Conservation (phyloP, 805 yeast genomes). For the Lachancea thermotolerans region DNA sequence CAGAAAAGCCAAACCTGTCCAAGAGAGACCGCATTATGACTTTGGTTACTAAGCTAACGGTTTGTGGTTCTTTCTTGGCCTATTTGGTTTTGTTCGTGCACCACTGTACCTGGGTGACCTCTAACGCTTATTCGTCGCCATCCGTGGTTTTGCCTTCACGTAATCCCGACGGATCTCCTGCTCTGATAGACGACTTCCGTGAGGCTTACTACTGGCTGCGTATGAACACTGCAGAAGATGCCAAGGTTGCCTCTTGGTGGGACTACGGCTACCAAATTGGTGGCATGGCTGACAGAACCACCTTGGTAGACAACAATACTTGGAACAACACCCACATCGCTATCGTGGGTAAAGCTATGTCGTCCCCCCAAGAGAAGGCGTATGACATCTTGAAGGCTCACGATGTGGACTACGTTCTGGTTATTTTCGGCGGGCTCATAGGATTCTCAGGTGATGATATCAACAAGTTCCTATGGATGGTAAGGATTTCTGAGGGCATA, state of each 20-base stretch:
- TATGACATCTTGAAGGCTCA: conserved; percentile 83
- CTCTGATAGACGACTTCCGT: conserved; percentile 90
- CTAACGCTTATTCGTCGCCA: conserved; percentile 93
- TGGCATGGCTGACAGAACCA: conserved; percentile 99
- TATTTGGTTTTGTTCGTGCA: conserved; percentile 77
- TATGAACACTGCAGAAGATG: conserved; percentile 95
- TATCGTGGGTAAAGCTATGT: conserved; percentile 97
- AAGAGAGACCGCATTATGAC: conserved; percentile 23
- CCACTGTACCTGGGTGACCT: conserved; percentile 97
- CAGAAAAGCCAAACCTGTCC: background rate
- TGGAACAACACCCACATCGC: conserved; percentile 99
- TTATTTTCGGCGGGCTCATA: conserved; percentile 88
- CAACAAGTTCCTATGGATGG: conserved; percentile 98
- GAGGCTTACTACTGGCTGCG: conserved; percentile 99
- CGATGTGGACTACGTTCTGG: conserved; percentile 90
- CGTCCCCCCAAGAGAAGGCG: conserved; percentile 78
- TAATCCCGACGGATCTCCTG: conserved; percentile 76
- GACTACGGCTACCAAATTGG: conserved; percentile 99
- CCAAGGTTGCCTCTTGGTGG: conserved; percentile 99
- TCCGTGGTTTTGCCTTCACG: conserved; percentile 85
- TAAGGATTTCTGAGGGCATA: conserved; percentile 94
- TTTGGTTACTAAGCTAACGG: conserved; percentile 51
- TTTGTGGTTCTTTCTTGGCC: conserved; percentile 58
- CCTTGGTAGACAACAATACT: conserved; percentile 96
- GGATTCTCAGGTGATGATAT: conserved; percentile 96